These are phyloP conservation scores for Trichoderma koningiopsis DNA, from an alignment of 2,329 filamentous ascomycete genomes.

Conservation along the genomic window DNA sequence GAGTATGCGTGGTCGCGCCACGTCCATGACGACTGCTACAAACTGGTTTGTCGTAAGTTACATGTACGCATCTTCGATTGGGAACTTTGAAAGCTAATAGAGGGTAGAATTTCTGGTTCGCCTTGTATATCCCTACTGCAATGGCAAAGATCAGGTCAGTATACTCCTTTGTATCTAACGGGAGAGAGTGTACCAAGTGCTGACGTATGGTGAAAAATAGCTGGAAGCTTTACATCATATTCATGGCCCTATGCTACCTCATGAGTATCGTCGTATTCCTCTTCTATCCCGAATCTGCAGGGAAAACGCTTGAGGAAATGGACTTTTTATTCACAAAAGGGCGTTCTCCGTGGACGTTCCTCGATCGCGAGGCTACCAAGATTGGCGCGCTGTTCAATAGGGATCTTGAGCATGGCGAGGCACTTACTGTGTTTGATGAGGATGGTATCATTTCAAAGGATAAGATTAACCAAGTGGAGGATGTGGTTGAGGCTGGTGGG, in stretches of 20 bases:
- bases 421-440: slow-evolving; percentile 23
- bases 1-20: slow-evolving; percentile 31
- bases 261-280: slow-evolving; percentile 27
- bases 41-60: slow-evolving; percentile 26
- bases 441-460: slow-evolving; percentile 14
- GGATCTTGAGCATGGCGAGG: slow-evolving; percentile 22
- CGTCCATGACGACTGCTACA: slow-evolving; percentile 27
- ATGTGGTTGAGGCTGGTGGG: neutral
- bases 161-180: neutral
- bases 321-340: slow-evolving; percentile 25
- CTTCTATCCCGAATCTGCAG: slow-evolving; percentile 25
- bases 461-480: slow-evolving; percentile 15
- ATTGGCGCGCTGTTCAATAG: slow-evolving; percentile 18
- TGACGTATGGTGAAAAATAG: neutral
- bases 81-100: neutral
- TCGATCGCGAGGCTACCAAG: slow-evolving; percentile 22
- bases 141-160: slow-evolving; percentile 26
- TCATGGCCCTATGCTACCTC: slow-evolving; percentile 25
- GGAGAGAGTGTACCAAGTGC: neutral
- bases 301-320: slow-evolving; percentile 25
- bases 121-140: slow-evolving; percentile 26
- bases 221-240: slow-evolving; percentile 28
- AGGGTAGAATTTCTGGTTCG: slow-evolving; percentile 25
- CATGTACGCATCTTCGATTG: fast-evolving
- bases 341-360: neutral